Evolutionary conservation across 1,139 yeast genomes (phyloP).

Genomic region (Candida buenavistaensis): DNA sequence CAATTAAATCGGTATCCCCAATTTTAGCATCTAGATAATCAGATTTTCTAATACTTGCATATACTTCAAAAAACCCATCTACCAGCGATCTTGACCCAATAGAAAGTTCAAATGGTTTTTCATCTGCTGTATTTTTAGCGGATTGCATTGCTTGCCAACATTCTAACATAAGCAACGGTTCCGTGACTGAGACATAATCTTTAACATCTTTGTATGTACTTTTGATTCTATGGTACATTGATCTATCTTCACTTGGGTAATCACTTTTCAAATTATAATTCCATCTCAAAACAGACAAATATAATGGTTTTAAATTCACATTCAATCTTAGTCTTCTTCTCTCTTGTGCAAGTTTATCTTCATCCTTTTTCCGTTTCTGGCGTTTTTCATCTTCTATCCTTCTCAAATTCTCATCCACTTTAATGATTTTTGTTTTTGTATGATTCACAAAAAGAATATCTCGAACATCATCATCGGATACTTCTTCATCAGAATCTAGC

Average conservation of each 20-base stretch:
- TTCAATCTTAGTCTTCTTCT: constrained; percentile 78
- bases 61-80: constrained; percentile 86
- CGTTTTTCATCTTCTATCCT: constrained; percentile 22
- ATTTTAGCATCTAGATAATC: constrained; percentile 53
- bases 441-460: constrained; percentile 42
- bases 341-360: constrained; percentile 66
- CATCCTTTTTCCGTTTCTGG: constrained; percentile 20
- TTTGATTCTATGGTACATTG: constrained; percentile 37
- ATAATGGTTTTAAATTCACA: constrained; percentile 76
- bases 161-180: constrained; percentile 81
- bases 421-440: constrained; percentile 36
- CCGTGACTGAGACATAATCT: constrained; percentile 68
- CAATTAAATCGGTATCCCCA: constrained; percentile 77
- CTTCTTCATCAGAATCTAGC: constrained; percentile 30
- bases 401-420: constrained; percentile 39
- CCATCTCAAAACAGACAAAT: constrained; percentile 74
- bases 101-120: constrained; percentile 63
- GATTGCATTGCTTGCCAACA: constrained; percentile 91
- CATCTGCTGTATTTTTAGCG: constrained; percentile 64
- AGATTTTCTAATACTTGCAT: constrained; percentile 65
- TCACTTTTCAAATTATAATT: constrained; percentile 59
- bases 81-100: constrained; percentile 81
- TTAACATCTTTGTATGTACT: constrained; percentile 53
- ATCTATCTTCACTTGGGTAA: constrained; percentile 53
- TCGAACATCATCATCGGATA: constrained; percentile 37